Evolutionary conservation across 2,329 filamentous ascomycete species (phyloP).

Genomic region (Calonectria honghensis): DNA sequence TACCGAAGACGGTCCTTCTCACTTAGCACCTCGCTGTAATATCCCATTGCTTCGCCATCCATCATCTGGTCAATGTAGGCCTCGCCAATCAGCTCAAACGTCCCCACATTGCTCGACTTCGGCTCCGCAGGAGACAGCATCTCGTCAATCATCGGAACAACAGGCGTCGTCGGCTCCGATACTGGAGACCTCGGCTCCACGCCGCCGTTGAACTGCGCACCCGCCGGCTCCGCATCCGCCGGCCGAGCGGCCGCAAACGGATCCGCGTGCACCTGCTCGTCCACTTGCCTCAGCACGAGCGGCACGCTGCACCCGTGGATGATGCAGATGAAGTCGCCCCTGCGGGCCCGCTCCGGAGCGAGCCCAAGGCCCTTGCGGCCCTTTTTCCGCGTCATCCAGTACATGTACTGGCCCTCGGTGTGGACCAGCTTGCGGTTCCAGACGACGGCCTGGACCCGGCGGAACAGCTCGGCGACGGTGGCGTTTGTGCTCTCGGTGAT

Average conservation of each 20-base stretch:
- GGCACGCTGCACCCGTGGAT: slow-evolving; percentile 9
- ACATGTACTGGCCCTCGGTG: neutral
- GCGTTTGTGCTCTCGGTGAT: slow-evolving; percentile 16
- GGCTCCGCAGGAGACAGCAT: neutral
- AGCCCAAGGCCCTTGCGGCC: neutral
- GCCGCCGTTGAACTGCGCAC: neutral
- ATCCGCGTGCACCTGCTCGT: neutral
- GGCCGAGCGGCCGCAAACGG: neutral
- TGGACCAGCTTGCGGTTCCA: neutral
- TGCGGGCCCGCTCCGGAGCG: neutral
- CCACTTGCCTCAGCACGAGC: neutral
- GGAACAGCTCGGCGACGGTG: slow-evolving; percentile 16
- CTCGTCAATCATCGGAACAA: neutral
- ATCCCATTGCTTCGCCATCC: neutral
- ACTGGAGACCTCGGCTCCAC: neutral
- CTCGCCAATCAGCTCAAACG: neutral
- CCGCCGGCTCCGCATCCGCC: neutral
- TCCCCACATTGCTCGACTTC: neutral
- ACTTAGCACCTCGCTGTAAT: neutral
- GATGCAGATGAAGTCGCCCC: neutral
- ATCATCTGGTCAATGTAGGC: slow-evolving; percentile 10
- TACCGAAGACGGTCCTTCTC: neutral
- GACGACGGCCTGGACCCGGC: neutral
- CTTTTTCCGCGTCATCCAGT: slow-evolving; percentile 1
- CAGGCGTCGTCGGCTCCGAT: neutral